phyloP scores from a whole-genome alignment of 164 flowering plant genomes.

The Magnolia officinalis region DNA sequence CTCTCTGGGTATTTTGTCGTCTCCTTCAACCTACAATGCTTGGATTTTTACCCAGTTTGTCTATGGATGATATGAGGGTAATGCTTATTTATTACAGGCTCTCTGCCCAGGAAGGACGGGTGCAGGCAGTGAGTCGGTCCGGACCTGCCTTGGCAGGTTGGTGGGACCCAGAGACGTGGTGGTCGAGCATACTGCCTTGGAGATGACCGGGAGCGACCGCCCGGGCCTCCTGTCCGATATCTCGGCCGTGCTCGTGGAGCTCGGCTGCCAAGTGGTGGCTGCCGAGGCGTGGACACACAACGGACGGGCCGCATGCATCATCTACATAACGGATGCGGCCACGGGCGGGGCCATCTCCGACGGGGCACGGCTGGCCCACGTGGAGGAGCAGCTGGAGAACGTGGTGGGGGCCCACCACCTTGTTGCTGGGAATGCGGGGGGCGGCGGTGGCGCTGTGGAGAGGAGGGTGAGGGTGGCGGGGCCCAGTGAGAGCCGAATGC shows the following conservation, averaged over 20 bases:
- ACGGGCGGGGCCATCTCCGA: constrained; percentile 44
- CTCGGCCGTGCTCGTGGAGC: constrained; percentile 59
- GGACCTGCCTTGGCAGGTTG: constrained; percentile 18
- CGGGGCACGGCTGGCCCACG: constrained; percentile 30
- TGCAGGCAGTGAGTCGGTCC: constrained; percentile 17
- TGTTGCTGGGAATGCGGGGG: not conserved
- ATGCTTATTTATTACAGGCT: constrained; percentile 33
- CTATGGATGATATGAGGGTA: not conserved
- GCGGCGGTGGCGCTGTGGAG: constrained; percentile 26
- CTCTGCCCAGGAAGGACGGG: constrained; percentile 44
- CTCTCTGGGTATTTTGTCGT: not conserved
- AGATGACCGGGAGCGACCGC: constrained; percentile 62
- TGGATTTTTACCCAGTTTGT: not conserved
- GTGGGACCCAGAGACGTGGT: constrained; percentile 32
- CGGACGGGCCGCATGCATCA: constrained; percentile 54
- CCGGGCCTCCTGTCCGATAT: constrained; percentile 80
- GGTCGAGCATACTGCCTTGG: constrained; percentile 51
- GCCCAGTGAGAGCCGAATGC: constrained; percentile 44
- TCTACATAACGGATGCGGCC: constrained; percentile 51
- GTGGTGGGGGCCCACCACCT: constrained; percentile 60
- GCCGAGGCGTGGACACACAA: constrained; percentile 90
- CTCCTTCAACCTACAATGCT: not conserved
- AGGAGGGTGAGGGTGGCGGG: constrained; percentile 43
- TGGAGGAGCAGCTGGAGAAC: constrained; percentile 60
- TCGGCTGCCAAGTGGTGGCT: constrained; percentile 58